Percentiles rank a stretch among this genome's conserved stretches.
Conservation (phyloP, 345 rosid genomes). For the Acer negundo region DNA sequence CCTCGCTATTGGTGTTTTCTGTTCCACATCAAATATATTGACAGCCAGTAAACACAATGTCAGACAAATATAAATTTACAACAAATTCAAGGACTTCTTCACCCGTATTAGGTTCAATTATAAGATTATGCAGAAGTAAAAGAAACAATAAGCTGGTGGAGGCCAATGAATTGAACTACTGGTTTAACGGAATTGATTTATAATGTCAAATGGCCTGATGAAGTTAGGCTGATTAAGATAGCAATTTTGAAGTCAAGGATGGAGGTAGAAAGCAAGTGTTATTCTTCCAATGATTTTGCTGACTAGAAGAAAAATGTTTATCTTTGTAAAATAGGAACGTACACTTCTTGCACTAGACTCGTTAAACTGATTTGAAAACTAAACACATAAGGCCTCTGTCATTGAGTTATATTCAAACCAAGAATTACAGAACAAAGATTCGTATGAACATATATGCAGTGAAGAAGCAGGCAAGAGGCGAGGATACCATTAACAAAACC, state of each 20-base stretch:
- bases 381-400: neutral
- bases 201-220: neutral
- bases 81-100: neutral
- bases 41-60: neutral
- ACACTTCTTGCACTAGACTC: neutral
- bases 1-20: constrained; percentile 55
- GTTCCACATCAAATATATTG: constrained; percentile 22
- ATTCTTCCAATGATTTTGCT: neutral
- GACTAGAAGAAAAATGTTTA: neutral
- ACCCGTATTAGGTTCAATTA: neutral
- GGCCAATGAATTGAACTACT: neutral
- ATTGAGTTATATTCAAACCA: neutral
- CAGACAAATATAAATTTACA: neutral
- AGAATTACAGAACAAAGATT: neutral
- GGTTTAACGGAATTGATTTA: neutral
- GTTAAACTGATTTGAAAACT: neutral
- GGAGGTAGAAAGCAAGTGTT: neutral
- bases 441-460: neutral
- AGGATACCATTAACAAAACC: neutral
- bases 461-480: neutral
- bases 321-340: neutral
- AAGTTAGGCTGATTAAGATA: neutral
- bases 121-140: neutral
- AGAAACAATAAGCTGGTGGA: no score
- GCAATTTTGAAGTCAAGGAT: neutral